Conservation (phyloP, 768 basidiomycete genomes). For the Pleurotus ostreatus region DNA sequence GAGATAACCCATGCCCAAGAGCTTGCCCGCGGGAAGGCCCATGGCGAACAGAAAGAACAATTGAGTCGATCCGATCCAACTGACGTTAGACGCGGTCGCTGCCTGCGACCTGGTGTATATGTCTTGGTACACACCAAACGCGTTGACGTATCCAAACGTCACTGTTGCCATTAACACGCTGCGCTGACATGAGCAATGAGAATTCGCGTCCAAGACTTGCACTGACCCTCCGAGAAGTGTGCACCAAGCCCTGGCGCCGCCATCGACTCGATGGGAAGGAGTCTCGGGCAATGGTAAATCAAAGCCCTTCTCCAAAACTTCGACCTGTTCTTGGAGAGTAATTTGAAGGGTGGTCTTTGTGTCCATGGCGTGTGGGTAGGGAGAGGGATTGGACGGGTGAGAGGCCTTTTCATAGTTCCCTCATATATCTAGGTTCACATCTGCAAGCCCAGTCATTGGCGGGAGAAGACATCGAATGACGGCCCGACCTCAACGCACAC, state of each 20-base stretch:
- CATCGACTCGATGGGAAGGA: slow-evolving; percentile 12
- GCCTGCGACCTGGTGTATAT: slow-evolving; percentile 17
- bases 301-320: too few relatives aligned
- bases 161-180: neutral
- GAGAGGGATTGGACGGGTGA: too few relatives aligned
- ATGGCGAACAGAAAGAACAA: slow-evolving; percentile 11
- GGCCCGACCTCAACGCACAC: too few relatives aligned
- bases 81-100: slow-evolving; percentile 6
- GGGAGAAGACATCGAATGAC: too few relatives aligned
- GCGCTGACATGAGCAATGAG: neutral
- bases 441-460: too few relatives aligned
- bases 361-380: too few relatives aligned
- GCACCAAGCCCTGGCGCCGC: slow-evolving; percentile 39
- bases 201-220: neutral
- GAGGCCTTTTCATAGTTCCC: too few relatives aligned
- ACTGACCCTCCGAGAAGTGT: slow-evolving; percentile 44
- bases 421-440: too few relatives aligned
- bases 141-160: slow-evolving; percentile 22
- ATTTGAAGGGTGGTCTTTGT: too few relatives aligned
- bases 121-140: slow-evolving; percentile 28
- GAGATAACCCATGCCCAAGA: slow-evolving; percentile 35
- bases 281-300: too few relatives aligned
- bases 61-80: neutral
- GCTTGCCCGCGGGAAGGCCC: slow-evolving; percentile 24
- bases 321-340: too few relatives aligned